Conservation (phyloP, 176 grass and related monocot genomes). For the Saccharum officinarum region DNA sequence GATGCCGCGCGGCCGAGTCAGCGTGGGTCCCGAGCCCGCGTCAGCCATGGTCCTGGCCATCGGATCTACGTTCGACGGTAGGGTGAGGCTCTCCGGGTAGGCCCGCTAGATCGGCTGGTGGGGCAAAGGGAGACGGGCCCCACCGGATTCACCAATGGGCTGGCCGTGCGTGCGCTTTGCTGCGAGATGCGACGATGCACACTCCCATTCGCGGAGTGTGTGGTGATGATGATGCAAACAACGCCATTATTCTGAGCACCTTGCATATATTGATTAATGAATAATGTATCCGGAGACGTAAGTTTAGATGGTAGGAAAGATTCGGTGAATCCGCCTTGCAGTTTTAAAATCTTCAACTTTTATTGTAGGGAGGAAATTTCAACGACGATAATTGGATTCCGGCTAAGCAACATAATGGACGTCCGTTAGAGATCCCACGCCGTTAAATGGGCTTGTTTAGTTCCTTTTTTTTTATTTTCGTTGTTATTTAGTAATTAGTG, state of each 20-base stretch:
- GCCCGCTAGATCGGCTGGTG: background rate
- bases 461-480: too few relatives aligned
- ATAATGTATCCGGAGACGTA: slow-evolving; percentile 8
- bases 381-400: background rate
- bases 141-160: slow-evolving; percentile 41
- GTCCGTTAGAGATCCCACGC: too few relatives aligned
- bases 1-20: slow-evolving; percentile 50
- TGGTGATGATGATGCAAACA: slow-evolving; percentile 11
- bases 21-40: slow-evolving; percentile 31
- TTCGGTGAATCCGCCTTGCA: slow-evolving; percentile 13
- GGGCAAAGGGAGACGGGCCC: background rate
- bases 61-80: background rate
- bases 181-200: background rate
- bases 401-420: background rate
- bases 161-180: background rate
- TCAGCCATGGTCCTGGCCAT: background rate
- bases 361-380: background rate
- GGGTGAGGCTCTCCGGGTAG: background rate
- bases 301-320: slow-evolving; percentile 13
- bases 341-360: background rate
- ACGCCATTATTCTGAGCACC: slow-evolving; percentile 36
- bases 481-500: too few relatives aligned
- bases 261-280: background rate
- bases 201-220: background rate
- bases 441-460: too few relatives aligned